These are phyloP conservation scores for Penicillium sp. DNA, from an alignment of 2,329 filamentous ascomycete species.

Conservation along the genomic window DNA sequence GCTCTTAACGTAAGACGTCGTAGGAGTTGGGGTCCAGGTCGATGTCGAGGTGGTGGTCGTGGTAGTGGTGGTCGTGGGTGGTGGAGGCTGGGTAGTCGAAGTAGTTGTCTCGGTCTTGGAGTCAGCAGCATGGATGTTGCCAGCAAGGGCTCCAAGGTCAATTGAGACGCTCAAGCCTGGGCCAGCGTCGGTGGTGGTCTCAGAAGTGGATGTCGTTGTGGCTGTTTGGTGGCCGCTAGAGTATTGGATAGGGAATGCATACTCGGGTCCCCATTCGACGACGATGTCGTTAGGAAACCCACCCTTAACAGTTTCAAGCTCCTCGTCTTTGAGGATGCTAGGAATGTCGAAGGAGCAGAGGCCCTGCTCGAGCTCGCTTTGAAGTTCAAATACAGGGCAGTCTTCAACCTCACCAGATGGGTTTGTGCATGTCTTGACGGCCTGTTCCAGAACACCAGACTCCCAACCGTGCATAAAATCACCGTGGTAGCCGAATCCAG, in stretches of 20 bases:
- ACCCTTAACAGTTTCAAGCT: constrained; percentile 60
- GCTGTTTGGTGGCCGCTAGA: constrained; percentile 6
- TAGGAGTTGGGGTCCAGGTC: constrained; percentile 31
- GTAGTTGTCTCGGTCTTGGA: neutral
- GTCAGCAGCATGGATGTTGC: constrained; percentile 12
- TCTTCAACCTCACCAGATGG: constrained; percentile 70
- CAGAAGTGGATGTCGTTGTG: constrained; percentile 10
- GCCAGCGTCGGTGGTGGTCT: neutral
- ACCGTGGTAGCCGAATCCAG: constrained; percentile 75
- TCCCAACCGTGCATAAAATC: constrained; percentile 86
- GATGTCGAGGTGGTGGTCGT: constrained; percentile 23
- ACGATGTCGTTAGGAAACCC: constrained; percentile 69
- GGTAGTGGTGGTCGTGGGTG: constrained; percentile 12
- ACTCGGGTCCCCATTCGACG: constrained; percentile 53
- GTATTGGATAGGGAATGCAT: constrained; percentile 36
- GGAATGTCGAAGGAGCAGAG: constrained; percentile 70
- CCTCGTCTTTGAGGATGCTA: constrained; percentile 59
- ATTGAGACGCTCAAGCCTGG: constrained; percentile 10
- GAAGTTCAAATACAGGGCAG: constrained; percentile 76
- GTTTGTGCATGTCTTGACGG: constrained; percentile 77
- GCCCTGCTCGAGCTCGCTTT: constrained; percentile 58
- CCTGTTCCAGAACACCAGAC: constrained; percentile 67
- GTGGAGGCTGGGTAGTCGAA: constrained; percentile 6
- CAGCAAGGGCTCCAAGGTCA: constrained; percentile 15
- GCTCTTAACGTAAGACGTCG: constrained; percentile 30